These are phyloP conservation scores for Yamadazyma friedrichii DNA, from an alignment of 1,139 yeast species.

Conservation along the genomic window DNA sequence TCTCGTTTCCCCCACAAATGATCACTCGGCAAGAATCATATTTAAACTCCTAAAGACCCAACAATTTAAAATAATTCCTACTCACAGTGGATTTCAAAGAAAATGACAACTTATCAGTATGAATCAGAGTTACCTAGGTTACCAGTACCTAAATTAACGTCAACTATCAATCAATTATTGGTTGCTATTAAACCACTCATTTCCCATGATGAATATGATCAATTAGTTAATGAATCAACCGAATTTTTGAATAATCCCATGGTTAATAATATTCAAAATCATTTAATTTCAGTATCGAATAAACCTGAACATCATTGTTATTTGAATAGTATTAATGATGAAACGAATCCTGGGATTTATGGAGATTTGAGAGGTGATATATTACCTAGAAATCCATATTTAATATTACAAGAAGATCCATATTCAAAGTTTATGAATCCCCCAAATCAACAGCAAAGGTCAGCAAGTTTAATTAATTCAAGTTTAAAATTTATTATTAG, in stretches of 20 bases:
- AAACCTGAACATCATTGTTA: slow-evolving; percentile 49
- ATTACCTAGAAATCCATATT: slow-evolving; percentile 72
- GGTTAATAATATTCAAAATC: slow-evolving; percentile 51
- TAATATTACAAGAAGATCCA: slow-evolving; percentile 73
- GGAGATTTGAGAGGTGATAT: slow-evolving; percentile 66
- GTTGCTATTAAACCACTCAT: slow-evolving; percentile 51
- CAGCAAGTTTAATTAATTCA: slow-evolving; percentile 64
- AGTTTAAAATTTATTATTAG: slow-evolving; percentile 64
- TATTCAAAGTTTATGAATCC: slow-evolving; percentile 52
- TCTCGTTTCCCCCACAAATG: slow-evolving; percentile 5
- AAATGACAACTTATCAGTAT: slow-evolving; percentile 17
- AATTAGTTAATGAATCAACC: slow-evolving; percentile 39
- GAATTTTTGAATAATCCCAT: slow-evolving; percentile 42
- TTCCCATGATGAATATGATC: slow-evolving; percentile 40
- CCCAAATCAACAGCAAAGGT: slow-evolving; percentile 64
- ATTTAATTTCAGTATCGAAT: slow-evolving; percentile 43
- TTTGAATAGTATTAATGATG: slow-evolving; percentile 58
- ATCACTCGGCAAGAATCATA: background rate
- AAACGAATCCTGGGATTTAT: slow-evolving; percentile 60
- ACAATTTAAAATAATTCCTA: background rate
- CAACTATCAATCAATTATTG: slow-evolving; percentile 48
- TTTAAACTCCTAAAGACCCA: background rate
- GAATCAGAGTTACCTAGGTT: slow-evolving; percentile 39
- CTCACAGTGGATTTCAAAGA: too few species aligned
- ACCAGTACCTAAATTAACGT: slow-evolving; percentile 52